phyloP scores from a whole-genome alignment of 148 eudicot genomes.

The Drosera capensis region DNA sequence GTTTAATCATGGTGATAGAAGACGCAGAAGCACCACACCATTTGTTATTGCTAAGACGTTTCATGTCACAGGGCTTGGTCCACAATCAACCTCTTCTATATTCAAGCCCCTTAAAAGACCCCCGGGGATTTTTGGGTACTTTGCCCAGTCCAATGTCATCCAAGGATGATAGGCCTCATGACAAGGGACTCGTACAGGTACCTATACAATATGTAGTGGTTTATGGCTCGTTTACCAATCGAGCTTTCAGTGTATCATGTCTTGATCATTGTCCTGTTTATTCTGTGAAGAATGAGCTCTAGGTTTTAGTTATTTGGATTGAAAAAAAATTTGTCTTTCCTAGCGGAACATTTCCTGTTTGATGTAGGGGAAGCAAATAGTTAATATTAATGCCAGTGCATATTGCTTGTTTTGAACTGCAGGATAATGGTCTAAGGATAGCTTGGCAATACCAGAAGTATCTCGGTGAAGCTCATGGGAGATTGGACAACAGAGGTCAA shows the following conservation, averaged over 20 bases:
- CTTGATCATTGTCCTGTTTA: too few species aligned
- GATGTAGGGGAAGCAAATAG: neutral
- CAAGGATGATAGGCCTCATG: conserved; percentile 63
- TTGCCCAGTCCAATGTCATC: conserved; percentile 57
- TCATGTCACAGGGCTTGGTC: conserved; percentile 91
- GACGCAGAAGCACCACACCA: conserved; percentile 97
- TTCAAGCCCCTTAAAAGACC: conserved; percentile 79
- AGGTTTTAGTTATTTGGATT: too few species aligned
- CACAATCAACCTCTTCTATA: conserved; percentile 82
- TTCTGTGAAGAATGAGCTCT: too few species aligned
- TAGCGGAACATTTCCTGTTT: neutral
- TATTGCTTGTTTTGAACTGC: conserved; percentile 8
- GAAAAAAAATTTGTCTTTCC: too few species aligned
- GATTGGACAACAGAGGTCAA: conserved; percentile 39
- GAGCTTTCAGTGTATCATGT: too few species aligned
- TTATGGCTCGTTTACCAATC: too few species aligned
- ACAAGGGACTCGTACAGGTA: conserved; percentile 51
- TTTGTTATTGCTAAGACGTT: conserved; percentile 85
- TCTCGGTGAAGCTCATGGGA: conserved; percentile 42
- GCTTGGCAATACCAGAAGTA: conserved; percentile 97
- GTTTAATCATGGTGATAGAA: conserved; percentile 89
- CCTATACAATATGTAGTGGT: too few species aligned
- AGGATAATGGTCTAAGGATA: conserved; percentile 80
- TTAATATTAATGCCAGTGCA: neutral
- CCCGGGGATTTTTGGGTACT: conserved; percentile 86